These are phyloP conservation scores for Periconia sp. DNA, from an alignment of 2,329 filamentous ascomycete genomes.

Conservation along the genomic window DNA sequence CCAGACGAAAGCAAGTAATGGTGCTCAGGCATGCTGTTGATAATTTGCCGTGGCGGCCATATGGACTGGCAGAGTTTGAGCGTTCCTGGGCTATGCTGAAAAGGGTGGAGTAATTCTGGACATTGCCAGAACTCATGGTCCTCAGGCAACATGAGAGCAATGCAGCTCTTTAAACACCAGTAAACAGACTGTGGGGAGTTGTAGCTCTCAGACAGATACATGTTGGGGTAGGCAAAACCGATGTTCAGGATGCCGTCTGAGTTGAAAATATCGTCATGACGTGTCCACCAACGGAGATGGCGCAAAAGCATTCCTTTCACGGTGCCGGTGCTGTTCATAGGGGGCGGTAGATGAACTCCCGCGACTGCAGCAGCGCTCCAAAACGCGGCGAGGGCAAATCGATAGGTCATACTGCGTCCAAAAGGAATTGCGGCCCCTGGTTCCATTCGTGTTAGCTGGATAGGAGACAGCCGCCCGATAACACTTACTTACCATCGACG, in stretches of 20 bases:
- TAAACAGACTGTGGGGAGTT: conserved; percentile 74
- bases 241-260: conserved; percentile 73
- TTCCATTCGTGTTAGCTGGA: no score
- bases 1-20: conserved; percentile 72
- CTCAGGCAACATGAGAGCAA: conserved; percentile 69
- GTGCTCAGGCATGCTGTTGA: conserved; percentile 70
- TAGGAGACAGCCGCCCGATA: no score
- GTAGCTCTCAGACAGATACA: conserved; percentile 82
- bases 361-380: conserved; percentile 79
- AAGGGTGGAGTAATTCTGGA: conserved; percentile 63
- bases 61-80: no score
- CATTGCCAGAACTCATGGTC: conserved; percentile 76
- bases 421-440: conserved; percentile 80
- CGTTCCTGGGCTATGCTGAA: conserved; percentile 67
- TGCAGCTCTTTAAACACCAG: conserved; percentile 79
- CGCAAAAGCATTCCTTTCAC: conserved; percentile 75
- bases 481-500: no score
- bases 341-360: conserved; percentile 69
- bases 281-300: conserved; percentile 79
- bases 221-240: conserved; percentile 78
- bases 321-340: conserved; percentile 75
- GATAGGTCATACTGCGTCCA: conserved; percentile 75
- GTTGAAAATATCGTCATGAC: conserved; percentile 73
- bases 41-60: no score
- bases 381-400: conserved; percentile 85